Evolutionary conservation across 192 early-diverging fungal species (phyloP).

Genomic region (Coemansia erecta): DNA sequence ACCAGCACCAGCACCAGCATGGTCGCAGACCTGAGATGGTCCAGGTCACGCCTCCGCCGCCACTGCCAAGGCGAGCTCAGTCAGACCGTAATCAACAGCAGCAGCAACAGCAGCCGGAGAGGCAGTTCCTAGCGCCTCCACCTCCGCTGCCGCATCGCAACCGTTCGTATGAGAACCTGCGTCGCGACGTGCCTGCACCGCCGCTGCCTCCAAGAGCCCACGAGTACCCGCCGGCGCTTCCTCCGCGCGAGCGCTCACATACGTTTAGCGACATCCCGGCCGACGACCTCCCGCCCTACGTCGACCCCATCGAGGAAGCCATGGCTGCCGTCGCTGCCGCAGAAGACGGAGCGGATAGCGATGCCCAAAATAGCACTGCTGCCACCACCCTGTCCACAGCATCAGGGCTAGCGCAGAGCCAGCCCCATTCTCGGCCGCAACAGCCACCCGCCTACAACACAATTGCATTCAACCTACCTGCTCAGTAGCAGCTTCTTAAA

Average conservation of each 20-base stretch:
- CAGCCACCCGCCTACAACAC: conserved; percentile 39
- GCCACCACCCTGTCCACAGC: neutral
- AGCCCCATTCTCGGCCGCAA: neutral
- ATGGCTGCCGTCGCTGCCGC: conserved; percentile 10
- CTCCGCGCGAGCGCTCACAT: conserved; percentile 21
- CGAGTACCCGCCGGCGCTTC: conserved; percentile 5
- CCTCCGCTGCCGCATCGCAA: conserved; percentile 2
- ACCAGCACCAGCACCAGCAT: neutral
- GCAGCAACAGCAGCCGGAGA: neutral
- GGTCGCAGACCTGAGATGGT: neutral
- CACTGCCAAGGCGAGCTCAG: conserved; percentile 1
- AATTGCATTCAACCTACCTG: conserved; percentile 9
- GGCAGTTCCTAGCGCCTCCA: neutral
- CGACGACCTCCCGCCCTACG: conserved; percentile 46
- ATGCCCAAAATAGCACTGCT: neutral
- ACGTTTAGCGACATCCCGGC: conserved; percentile 40
- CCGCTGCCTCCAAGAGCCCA: conserved; percentile 7
- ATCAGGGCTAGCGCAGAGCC: neutral
- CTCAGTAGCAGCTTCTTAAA: too few species aligned
- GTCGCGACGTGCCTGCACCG: neutral
- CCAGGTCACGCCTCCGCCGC: conserved; percentile 5
- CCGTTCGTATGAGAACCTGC: neutral
- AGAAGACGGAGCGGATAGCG: neutral
- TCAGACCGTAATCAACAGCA: neutral
- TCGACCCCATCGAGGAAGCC: conserved; percentile 50